These are phyloP conservation scores for Coemansia sp. DNA, from an alignment of 192 early-diverging fungal species.

Conservation along the genomic window DNA sequence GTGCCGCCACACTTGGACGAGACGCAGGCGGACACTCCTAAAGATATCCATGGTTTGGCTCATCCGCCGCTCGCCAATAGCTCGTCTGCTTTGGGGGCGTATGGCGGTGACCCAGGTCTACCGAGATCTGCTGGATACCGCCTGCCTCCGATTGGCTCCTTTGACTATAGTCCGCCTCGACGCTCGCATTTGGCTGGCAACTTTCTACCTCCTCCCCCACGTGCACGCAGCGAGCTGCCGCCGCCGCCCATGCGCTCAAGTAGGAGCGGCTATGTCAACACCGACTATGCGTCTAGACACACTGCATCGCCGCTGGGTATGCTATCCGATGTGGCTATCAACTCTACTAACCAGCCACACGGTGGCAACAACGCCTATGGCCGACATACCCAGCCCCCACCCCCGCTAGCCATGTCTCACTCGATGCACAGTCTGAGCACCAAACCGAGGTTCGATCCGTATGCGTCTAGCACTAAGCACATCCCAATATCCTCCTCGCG, in stretches of 20 bases:
- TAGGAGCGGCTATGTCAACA: background rate
- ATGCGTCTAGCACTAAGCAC: background rate
- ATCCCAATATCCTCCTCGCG: conserved; percentile 14
- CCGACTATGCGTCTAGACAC: background rate
- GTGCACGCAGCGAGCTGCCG: background rate
- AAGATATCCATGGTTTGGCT: background rate
- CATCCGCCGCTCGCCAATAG: background rate
- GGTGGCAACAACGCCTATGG: background rate
- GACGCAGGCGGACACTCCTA: background rate
- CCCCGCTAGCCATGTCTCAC: background rate
- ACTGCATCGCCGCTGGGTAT: conserved; percentile 1
- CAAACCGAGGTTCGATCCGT: background rate
- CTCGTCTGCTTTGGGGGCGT: background rate
- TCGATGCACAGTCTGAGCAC: background rate
- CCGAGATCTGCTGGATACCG: background rate
- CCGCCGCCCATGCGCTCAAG: background rate
- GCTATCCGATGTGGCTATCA: conserved; percentile 8
- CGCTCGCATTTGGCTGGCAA: background rate
- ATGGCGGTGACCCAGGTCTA: background rate
- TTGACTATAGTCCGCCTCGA: conserved; percentile 1
- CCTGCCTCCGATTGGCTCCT: conserved; percentile 1
- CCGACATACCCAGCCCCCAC: background rate
- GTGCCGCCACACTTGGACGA: background rate
- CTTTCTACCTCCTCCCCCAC: background rate
- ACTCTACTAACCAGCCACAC: background rate